These are phyloP conservation scores for Pleodorina starrii DNA, from an alignment of 139 green algal species.

Conservation along the genomic window DNA sequence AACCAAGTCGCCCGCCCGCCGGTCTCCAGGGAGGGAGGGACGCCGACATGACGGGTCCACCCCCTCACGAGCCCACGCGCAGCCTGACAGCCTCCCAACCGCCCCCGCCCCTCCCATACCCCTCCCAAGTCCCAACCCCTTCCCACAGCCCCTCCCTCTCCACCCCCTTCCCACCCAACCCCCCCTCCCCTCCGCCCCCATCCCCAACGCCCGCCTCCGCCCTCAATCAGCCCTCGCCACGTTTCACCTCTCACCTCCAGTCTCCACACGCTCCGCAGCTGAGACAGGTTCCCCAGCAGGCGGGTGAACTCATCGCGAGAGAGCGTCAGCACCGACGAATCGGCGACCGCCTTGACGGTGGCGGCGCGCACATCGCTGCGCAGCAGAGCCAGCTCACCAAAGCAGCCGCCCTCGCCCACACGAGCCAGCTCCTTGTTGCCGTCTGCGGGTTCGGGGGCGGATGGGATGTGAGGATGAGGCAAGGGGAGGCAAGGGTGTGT, in stretches of 20 bases:
- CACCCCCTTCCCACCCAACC: neutral
- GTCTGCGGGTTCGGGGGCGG: neutral
- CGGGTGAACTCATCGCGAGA: slow-evolving; percentile 79
- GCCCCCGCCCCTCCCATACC: neutral
- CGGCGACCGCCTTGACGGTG: slow-evolving; percentile 74
- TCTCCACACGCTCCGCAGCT: slow-evolving; percentile 88
- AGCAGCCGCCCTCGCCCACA: slow-evolving; percentile 85
- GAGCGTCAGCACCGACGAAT: slow-evolving; percentile 75
- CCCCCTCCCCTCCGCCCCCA: too few relatives aligned
- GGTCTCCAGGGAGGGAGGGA: too few relatives aligned
- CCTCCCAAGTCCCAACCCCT: neutral
- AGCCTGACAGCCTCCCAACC: too few relatives aligned
- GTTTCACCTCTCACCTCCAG: slow-evolving; percentile 87
- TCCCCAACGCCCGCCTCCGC: too few relatives aligned
- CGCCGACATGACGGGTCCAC: too few relatives aligned
- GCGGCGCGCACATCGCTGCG: slow-evolving; percentile 74
- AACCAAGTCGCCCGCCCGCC: too few relatives aligned
- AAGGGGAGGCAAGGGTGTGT: too few relatives aligned
- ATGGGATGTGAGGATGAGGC: too few relatives aligned
- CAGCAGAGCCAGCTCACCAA: slow-evolving; percentile 93
- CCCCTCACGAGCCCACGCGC: too few relatives aligned
- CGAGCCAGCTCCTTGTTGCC: slow-evolving; percentile 60
- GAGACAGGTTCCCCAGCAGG: slow-evolving; percentile 75
- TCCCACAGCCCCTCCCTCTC: neutral
- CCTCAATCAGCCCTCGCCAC: too few relatives aligned